Conservation (phyloP, 306 rosid species). For the Crataegus laevigata region DNA sequence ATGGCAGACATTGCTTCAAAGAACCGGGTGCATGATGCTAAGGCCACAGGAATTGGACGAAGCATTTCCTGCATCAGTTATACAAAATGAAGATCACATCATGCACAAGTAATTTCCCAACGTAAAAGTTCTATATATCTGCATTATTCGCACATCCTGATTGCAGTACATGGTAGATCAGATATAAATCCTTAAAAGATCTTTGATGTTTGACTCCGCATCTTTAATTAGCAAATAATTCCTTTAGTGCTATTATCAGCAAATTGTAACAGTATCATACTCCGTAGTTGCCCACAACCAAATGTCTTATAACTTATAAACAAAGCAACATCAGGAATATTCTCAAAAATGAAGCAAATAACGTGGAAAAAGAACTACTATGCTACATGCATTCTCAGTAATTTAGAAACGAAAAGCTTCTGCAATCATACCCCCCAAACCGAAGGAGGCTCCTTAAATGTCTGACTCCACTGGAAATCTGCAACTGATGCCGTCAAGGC, state of each 20-base stretch:
- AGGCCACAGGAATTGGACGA: slow-evolving; percentile 90
- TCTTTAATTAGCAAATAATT: not conserved
- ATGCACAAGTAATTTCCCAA: not conserved
- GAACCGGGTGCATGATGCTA: slow-evolving; percentile 90
- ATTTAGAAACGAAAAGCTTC: slow-evolving; percentile 11
- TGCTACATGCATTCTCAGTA: not conserved
- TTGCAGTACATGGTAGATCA: not conserved
- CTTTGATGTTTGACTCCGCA: not conserved
- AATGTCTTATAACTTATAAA: not conserved
- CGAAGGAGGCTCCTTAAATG: slow-evolving; percentile 89
- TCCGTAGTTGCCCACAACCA: not conserved
- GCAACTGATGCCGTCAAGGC: slow-evolving; percentile 91
- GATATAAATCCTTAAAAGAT: not conserved
- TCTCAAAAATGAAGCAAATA: not conserved
- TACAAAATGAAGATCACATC: not conserved
- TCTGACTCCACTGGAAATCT: slow-evolving; percentile 98
- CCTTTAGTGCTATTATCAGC: not conserved
- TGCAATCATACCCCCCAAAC: slow-evolving; percentile 87
- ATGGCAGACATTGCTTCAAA: slow-evolving; percentile 98
- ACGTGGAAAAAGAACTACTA: not conserved
- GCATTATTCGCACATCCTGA: not conserved
- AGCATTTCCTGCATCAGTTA: slow-evolving; percentile 70
- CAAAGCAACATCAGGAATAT: not conserved
- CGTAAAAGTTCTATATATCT: not conserved
- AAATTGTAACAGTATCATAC: not conserved